These are phyloP conservation scores for Petunia secreta DNA, from an alignment of 257 asterid genomes.

Conservation along the genomic window DNA sequence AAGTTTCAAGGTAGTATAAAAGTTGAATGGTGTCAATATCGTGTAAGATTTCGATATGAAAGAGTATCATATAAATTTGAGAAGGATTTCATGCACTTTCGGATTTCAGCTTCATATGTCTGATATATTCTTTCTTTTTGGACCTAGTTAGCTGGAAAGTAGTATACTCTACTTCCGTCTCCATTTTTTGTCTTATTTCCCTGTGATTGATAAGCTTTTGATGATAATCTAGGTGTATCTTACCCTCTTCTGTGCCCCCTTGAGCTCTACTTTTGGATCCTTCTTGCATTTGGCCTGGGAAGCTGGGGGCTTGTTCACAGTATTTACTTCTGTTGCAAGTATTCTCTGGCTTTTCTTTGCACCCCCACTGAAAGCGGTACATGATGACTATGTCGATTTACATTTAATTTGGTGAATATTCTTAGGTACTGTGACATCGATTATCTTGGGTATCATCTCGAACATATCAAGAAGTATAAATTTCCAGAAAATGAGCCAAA, in stretches of 20 bases:
- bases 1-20: no score
- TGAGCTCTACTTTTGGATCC: slow-evolving; percentile 13
- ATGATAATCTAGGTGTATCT: slow-evolving; percentile 9
- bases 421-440: no score
- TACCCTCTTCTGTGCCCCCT: slow-evolving; percentile 4
- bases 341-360: not conserved
- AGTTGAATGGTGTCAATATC: no score
- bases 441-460: no score
- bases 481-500: no score
- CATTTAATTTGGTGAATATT: slow-evolving; percentile 10
- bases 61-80: no score
- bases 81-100: no score
- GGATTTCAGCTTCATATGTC: not conserved
- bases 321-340: not conserved
- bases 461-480: no score
- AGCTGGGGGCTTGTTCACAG: not conserved
- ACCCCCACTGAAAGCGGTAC: not conserved
- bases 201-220: not conserved
- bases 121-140: not conserved
- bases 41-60: no score
- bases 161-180: not conserved
- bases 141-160: not conserved
- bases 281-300: slow-evolving; percentile 13
- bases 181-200: not conserved
- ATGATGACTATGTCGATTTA: not conserved